A percentile compares a stretch with the other conserved stretches of the same genome.
Conservation (phyloP, 2,329 filamentous ascomycete species). For the Aureobasidium sp. region DNA sequence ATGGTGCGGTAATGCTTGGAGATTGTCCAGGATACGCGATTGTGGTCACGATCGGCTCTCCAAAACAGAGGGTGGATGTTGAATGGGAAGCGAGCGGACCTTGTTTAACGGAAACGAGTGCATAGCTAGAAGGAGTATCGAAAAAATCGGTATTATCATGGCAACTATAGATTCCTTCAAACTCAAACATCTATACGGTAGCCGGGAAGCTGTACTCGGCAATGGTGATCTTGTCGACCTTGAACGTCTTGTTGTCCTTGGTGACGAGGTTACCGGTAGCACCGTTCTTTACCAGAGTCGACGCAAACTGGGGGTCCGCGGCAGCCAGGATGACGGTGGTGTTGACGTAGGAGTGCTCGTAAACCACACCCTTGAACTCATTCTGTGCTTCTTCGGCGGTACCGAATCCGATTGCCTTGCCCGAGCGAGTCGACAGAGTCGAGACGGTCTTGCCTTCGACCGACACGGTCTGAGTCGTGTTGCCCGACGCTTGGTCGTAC, state of each 20-base stretch:
- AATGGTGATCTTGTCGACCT: constrained; percentile 12
- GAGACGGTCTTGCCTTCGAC: constrained; percentile 35
- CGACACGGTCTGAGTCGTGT: constrained; percentile 37
- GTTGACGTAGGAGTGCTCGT: constrained; percentile 31
- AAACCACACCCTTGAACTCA: constrained; percentile 33
- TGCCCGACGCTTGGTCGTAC: constrained; percentile 33
- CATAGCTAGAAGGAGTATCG: no score
- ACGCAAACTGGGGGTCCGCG: constrained; percentile 35
- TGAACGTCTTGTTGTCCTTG: constrained; percentile 14
- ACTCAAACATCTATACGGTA: neutral
- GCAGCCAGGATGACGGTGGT: constrained; percentile 16
- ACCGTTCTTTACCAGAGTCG: constrained; percentile 3
- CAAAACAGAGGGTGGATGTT: no score
- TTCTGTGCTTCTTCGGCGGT: constrained; percentile 39
- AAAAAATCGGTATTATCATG: no score
- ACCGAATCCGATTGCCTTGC: constrained; percentile 34
- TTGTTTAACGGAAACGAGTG: no score
- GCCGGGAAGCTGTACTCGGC: constrained; percentile 5
- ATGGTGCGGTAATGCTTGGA: no score
- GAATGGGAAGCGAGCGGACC: no score
- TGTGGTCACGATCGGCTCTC: no score
- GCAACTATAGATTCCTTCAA: no score
- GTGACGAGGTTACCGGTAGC: constrained; percentile 14
- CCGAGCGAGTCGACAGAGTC: constrained; percentile 38
- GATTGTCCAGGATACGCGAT: no score